Conservation (phyloP, 495 filamentous ascomycete genomes). For the Daldinia vernicosa region DNA sequence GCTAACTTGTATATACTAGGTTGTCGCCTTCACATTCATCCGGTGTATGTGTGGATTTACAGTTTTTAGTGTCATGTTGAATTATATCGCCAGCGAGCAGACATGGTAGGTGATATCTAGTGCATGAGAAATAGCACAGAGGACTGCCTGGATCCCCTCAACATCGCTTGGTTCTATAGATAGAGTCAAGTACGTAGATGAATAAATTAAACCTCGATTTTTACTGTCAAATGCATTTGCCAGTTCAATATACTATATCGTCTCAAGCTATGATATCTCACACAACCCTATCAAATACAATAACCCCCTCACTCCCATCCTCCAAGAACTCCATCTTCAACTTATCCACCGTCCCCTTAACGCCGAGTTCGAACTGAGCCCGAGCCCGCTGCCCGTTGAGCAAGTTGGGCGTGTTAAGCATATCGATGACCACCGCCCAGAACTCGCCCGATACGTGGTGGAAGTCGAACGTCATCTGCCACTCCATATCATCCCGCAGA, state of each 20-base stretch:
- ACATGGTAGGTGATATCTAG: neutral
- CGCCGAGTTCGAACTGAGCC: conserved; percentile 53
- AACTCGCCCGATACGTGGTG: conserved; percentile 49
- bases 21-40: neutral
- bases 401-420: conserved; percentile 30
- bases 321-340: conserved; percentile 49
- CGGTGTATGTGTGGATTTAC: neutral
- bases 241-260: neutral
- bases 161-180: neutral
- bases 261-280: conserved; percentile 1
- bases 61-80: neutral
- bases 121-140: neutral
- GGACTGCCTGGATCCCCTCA: too few relatives aligned
- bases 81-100: neutral
- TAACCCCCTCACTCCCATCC: conserved; percentile 43
- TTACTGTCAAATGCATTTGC: too few relatives aligned
- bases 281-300: conserved; percentile 40
- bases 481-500: conserved; percentile 39
- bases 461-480: conserved; percentile 43
- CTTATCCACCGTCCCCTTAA: conserved; percentile 45
- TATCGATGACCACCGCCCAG: conserved; percentile 45
- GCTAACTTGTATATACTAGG: conserved; percentile 31
- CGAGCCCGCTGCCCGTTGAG: conserved; percentile 35
- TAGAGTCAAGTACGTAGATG: neutral
- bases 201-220: neutral